These are phyloP conservation scores for Amanita muscaria DNA, from an alignment of 768 basidiomycete species.

Conservation along the genomic window DNA sequence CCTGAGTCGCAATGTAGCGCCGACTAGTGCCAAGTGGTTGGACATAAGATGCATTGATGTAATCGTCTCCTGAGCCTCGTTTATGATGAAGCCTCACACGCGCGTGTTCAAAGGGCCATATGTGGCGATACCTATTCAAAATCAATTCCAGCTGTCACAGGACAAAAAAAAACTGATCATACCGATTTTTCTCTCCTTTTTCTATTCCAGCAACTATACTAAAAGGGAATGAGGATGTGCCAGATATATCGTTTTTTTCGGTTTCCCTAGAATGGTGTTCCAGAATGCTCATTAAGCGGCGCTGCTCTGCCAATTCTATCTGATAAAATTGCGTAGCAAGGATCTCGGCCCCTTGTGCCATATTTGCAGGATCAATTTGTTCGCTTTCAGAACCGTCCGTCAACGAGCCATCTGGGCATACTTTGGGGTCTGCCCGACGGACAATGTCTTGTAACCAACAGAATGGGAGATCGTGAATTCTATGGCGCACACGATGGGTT, in stretches of 20 bases:
- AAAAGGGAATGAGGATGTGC: conserved; percentile 52
- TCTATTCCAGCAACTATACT: conserved; percentile 95
- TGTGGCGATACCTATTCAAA: conserved; percentile 72
- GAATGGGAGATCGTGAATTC: conserved; percentile 72
- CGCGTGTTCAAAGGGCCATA: conserved; percentile 96
- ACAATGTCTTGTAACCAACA: conserved; percentile 73
- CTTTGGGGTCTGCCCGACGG: conserved; percentile 30
- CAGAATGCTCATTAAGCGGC: conserved; percentile 84
- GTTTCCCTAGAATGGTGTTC: conserved; percentile 75
- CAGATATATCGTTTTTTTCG: conserved; percentile 16
- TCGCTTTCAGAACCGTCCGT: conserved; percentile 20
- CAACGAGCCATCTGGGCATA: conserved; percentile 15
- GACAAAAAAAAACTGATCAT: conserved; percentile 12
- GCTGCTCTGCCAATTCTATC: conserved; percentile 87
- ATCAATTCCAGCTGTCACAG: neutral
- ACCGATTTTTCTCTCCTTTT: conserved; percentile 91
- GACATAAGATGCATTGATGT: conserved; percentile 92
- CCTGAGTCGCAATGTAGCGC: conserved; percentile 93
- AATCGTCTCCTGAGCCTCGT: conserved; percentile 51
- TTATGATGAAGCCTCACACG: conserved; percentile 61
- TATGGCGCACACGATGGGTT: conserved; percentile 37
- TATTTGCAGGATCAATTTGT: conserved; percentile 23
- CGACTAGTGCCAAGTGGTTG: conserved; percentile 76
- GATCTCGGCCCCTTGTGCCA: conserved; percentile 65
- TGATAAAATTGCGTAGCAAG: conserved; percentile 91